These are phyloP conservation scores for Epichloe uncinata DNA, from an alignment of 2,329 filamentous ascomycete species.

Conservation along the genomic window DNA sequence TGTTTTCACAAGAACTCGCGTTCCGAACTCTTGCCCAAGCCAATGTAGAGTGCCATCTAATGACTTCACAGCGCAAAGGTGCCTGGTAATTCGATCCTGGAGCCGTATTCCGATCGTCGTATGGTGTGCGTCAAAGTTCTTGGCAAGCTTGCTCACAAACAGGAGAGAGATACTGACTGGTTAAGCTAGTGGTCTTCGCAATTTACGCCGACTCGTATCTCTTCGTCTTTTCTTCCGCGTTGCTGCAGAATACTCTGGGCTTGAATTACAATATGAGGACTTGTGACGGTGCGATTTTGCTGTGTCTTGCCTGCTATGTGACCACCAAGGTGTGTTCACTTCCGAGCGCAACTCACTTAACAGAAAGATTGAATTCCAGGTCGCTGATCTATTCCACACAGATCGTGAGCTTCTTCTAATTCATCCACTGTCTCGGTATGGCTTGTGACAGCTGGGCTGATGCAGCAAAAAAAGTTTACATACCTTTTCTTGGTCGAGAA, in stretches of 20 bases:
- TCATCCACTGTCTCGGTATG: not conserved
- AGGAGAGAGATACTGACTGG: too few species aligned
- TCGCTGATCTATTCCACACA: constrained; percentile 5
- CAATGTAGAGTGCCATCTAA: not conserved
- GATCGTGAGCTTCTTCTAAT: constrained; percentile 16
- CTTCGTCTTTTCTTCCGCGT: constrained; percentile 44
- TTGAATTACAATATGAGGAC: constrained; percentile 35
- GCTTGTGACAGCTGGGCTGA: not conserved
- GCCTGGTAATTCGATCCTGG: constrained; percentile 25
- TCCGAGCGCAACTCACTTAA: too few species aligned
- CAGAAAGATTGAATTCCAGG: not conserved
- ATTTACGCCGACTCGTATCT: constrained; percentile 48
- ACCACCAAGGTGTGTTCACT: constrained; percentile 40
- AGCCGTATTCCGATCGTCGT: constrained; percentile 26
- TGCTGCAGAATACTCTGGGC: constrained; percentile 43
- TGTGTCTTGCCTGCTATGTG: constrained; percentile 49
- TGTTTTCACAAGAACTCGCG: not conserved
- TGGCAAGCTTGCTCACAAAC: too few species aligned
- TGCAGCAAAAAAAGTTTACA: constrained; percentile 29
- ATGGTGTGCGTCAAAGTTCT: constrained; percentile 22
- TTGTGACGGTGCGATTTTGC: constrained; percentile 44
- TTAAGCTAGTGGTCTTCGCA: constrained; percentile 37
- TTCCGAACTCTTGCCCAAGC: not conserved
- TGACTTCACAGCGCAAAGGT: constrained; percentile 21
- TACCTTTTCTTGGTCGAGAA: constrained; percentile 54